Conservation (phyloP, 179 eudicot species). For the Heliamphora pulchella region DNA sequence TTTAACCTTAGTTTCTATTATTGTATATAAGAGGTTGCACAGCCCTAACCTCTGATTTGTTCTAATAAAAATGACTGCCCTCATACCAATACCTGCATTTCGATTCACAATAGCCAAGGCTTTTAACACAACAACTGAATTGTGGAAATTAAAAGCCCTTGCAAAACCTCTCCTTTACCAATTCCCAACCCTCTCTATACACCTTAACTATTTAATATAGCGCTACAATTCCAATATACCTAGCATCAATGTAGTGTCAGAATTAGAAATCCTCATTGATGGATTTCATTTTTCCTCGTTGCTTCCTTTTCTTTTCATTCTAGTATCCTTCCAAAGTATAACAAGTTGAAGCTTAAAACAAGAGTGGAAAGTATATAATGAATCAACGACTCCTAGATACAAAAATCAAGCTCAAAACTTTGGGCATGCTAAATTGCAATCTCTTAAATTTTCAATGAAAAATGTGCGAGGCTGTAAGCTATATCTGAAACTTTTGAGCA, state of each 20-base stretch:
- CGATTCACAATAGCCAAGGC: not conserved
- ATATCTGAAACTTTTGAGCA: not conserved
- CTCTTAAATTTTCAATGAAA: not conserved
- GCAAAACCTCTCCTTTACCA: not conserved
- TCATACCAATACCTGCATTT: not conserved
- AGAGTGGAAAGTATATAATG: not conserved
- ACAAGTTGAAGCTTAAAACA: not conserved
- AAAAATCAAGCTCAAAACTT: not conserved
- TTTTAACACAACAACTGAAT: not conserved
- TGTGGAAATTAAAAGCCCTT: not conserved
- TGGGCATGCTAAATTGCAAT: not conserved
- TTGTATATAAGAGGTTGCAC: not conserved
- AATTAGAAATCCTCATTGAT: not conserved
- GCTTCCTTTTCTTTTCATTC: not conserved
- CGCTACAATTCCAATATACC: not conserved
- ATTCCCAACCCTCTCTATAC: not conserved
- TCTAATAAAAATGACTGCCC: not conserved
- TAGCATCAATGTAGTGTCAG: not conserved
- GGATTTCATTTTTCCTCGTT: not conserved
- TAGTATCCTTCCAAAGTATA: slow-evolving; percentile 1
- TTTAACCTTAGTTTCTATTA: not conserved
- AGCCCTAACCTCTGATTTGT: not conserved
- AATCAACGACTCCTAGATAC: not conserved
- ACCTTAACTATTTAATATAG: not conserved
- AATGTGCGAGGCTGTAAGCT: not conserved